A percentile compares a stretch with the other conserved stretches of the same genome.
These are phyloP conservation scores for Gyrodon lividus DNA, from an alignment of 768 basidiomycete species.

Conservation along the genomic window DNA sequence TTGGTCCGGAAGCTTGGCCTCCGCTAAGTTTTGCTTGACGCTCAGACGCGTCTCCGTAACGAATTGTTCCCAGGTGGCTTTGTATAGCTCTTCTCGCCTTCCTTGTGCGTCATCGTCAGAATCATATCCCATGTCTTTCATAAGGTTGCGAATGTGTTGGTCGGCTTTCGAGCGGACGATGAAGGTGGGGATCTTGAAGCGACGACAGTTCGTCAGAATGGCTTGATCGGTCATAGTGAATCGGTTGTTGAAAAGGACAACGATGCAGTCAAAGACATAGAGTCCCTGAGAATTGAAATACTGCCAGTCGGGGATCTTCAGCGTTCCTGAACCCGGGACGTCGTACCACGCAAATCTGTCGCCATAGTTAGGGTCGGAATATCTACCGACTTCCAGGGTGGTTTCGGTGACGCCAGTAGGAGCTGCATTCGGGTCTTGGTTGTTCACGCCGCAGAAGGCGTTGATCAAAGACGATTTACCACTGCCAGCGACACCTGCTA, in stretches of 20 bases:
- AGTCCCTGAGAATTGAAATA: slow-evolving; percentile 40
- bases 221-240: slow-evolving; percentile 38
- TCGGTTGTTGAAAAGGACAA: slow-evolving; percentile 36
- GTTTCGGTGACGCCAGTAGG: slow-evolving; percentile 34
- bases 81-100: slow-evolving; percentile 19
- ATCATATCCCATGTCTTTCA: slow-evolving; percentile 28
- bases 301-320: slow-evolving; percentile 36
- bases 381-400: slow-evolving; percentile 30
- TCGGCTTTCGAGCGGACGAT: slow-evolving; percentile 39
- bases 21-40: slow-evolving; percentile 23
- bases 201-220: slow-evolving; percentile 32
- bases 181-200: slow-evolving; percentile 35
- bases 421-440: slow-evolving; percentile 28
- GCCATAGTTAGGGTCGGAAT: slow-evolving; percentile 24
- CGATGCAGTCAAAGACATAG: slow-evolving; percentile 36
- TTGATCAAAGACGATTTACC: slow-evolving; percentile 34
- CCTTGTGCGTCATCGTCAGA: slow-evolving; percentile 19
- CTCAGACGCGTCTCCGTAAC: slow-evolving; percentile 25
- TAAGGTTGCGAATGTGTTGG: slow-evolving; percentile 28
- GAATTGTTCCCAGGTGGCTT: slow-evolving; percentile 25
- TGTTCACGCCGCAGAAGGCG: slow-evolving; percentile 31
- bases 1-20: slow-evolving; percentile 28
- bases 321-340: slow-evolving; percentile 37
- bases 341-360: slow-evolving; percentile 37
- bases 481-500: slow-evolving; percentile 31